A percentile compares a stretch with the other conserved stretches of the same genome.
Conservation (phyloP, 1,284 basidiomycete genomes). For the Mycena sp. region DNA sequence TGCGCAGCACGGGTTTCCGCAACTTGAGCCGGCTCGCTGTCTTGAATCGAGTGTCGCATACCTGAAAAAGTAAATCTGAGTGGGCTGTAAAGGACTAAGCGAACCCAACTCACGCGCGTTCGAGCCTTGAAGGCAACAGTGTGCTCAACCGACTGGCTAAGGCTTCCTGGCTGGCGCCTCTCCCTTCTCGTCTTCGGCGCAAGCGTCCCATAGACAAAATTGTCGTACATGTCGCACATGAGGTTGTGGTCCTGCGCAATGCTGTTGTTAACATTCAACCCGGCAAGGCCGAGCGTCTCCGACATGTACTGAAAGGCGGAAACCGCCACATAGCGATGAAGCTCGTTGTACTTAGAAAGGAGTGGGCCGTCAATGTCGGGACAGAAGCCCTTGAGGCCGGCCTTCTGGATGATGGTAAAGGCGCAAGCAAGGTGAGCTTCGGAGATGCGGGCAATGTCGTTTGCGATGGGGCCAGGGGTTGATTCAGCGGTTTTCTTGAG, state of each 20-base stretch:
- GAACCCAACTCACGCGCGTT: not conserved
- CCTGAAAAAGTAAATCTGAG: not conserved
- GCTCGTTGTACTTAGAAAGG: constrained; percentile 8
- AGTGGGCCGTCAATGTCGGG: constrained; percentile 15
- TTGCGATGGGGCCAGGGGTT: constrained; percentile 5
- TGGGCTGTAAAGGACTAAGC: not conserved
- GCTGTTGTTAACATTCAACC: not conserved
- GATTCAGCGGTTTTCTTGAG: not conserved
- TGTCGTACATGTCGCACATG: not conserved
- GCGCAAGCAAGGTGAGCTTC: not conserved
- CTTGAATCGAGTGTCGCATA: not conserved
- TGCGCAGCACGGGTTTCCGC: constrained; percentile 11
- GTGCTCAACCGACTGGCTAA: not conserved
- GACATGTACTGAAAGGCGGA: constrained; percentile 10
- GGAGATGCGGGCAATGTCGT: constrained; percentile 10
- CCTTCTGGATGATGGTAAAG: constrained; percentile 15
- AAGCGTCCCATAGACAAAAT: constrained; percentile 1
- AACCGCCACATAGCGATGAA: constrained; percentile 10
- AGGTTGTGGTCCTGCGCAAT: not conserved
- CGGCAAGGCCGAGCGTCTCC: not conserved
- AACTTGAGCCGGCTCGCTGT: constrained; percentile 1
- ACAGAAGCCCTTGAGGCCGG: constrained; percentile 1
- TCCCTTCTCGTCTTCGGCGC: constrained; percentile 12
- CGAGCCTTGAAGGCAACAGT: constrained; percentile 9
- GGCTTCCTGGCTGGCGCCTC: constrained; percentile 4